phyloP scores from a whole-genome alignment of 495 filamentous ascomycete genomes.

The Neurospora sp. region DNA sequence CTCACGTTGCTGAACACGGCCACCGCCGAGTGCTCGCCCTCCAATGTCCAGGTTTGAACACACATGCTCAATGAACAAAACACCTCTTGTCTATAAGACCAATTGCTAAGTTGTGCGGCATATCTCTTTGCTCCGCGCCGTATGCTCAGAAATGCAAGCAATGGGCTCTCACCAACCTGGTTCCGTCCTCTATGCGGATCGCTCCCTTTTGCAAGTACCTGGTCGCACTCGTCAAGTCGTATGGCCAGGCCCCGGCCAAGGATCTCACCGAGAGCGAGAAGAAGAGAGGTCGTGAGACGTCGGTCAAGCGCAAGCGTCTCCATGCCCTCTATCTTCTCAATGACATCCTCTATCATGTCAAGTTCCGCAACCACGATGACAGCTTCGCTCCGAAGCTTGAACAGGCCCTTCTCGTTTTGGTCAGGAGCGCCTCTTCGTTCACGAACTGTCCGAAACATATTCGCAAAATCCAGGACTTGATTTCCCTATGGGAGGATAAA shows the following conservation, averaged over 20 bases:
- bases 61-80: constrained; percentile 23
- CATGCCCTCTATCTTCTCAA: constrained; percentile 76
- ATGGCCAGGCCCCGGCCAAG: constrained; percentile 25
- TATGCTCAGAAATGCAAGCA: constrained; percentile 67
- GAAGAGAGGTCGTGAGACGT: constrained; percentile 31
- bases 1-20: constrained; percentile 57
- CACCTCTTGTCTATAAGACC: constrained; percentile 38
- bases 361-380: constrained; percentile 46
- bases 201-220: constrained; percentile 68
- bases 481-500: constrained; percentile 64
- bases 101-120: constrained; percentile 46
- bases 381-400: constrained; percentile 52
- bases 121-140: constrained; percentile 10
- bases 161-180: constrained; percentile 68
- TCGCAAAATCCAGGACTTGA: constrained; percentile 51
- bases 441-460: constrained; percentile 56
- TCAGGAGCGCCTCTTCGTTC: constrained; percentile 54
- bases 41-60: constrained; percentile 93
- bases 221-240: constrained; percentile 54
- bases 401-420: constrained; percentile 48
- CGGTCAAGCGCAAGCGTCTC: constrained; percentile 58
- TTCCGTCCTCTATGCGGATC: constrained; percentile 56
- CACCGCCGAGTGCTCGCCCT: constrained; percentile 63
- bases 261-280: constrained; percentile 9
- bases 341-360: constrained; percentile 73